Percentiles rank a stretch among this genome's conserved stretches.
phyloP scores from a whole-genome alignment of 2,329 filamentous ascomycete genomes.

The Pseudogymnoascus sp. region DNA sequence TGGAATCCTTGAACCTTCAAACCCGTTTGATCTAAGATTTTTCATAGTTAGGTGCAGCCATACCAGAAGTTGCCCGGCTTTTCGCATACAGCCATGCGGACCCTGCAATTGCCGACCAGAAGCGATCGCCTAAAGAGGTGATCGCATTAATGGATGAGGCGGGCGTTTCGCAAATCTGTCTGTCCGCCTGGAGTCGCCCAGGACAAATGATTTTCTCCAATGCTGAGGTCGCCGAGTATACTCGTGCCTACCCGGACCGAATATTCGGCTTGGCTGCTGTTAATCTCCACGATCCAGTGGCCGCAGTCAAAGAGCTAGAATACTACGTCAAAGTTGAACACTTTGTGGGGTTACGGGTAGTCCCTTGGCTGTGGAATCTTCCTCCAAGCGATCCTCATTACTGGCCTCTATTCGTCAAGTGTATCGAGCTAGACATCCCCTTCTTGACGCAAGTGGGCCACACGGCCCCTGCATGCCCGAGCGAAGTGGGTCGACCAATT shows the following conservation, averaged over 20 bases:
- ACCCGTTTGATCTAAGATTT: not conserved
- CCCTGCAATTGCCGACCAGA: not conserved
- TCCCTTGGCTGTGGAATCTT: slow-evolving; percentile 26
- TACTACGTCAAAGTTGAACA: slow-evolving; percentile 24
- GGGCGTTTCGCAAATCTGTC: slow-evolving; percentile 19
- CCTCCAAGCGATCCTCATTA: slow-evolving; percentile 24
- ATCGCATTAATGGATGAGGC: slow-evolving; percentile 19
- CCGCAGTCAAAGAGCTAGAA: slow-evolving; percentile 23
- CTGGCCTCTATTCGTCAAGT: slow-evolving; percentile 25
- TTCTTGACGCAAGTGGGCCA: slow-evolving; percentile 26
- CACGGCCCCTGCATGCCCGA: slow-evolving; percentile 23
- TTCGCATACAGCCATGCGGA: slow-evolving; percentile 13
- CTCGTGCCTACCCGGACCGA: slow-evolving; percentile 21
- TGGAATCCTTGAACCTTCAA: not conserved
- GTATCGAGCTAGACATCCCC: slow-evolving; percentile 25
- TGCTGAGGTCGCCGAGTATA: slow-evolving; percentile 21
- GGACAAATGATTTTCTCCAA: slow-evolving; percentile 21
- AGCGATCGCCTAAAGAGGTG: slow-evolving; percentile 18
- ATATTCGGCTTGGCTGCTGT: slow-evolving; percentile 24
- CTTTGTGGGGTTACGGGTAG: slow-evolving; percentile 23
- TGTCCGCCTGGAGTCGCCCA: slow-evolving; percentile 20
- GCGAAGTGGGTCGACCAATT: slow-evolving; percentile 24
- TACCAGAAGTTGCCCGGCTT: slow-evolving; percentile 13
- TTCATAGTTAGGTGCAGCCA: not conserved
- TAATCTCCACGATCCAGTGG: slow-evolving; percentile 23